Conservation (phyloP, 73 alveolate genomes). For the Loxodes magnus region DNA sequence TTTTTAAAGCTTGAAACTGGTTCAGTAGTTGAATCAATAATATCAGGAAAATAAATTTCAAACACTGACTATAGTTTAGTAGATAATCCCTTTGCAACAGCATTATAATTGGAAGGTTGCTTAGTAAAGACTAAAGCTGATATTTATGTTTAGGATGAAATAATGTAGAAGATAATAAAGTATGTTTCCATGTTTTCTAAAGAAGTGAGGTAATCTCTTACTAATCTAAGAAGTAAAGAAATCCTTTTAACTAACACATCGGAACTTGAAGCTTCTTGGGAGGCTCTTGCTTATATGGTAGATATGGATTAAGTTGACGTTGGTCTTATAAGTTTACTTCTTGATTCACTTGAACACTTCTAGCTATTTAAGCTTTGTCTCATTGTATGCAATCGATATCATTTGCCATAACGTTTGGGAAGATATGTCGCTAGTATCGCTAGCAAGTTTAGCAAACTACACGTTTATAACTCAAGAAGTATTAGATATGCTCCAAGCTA, state of each 20-base stretch:
- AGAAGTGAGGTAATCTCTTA: constrained; percentile 42
- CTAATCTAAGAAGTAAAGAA: constrained; percentile 44
- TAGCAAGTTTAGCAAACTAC: constrained; percentile 51
- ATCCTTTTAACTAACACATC: constrained; percentile 19
- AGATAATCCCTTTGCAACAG: not conserved
- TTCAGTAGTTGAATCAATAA: constrained; percentile 11
- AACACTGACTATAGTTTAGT: not conserved
- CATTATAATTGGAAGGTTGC: not conserved
- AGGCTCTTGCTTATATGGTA: constrained; percentile 38
- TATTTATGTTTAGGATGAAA: constrained; percentile 59
- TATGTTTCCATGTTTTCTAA: constrained; percentile 66
- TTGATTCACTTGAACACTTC: constrained; percentile 70
- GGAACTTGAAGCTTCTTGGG: constrained; percentile 17
- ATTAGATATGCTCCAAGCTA: constrained; percentile 6
- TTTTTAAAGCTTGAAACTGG: constrained; percentile 13
- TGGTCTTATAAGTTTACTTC: constrained; percentile 48
- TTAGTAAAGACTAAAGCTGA: constrained; percentile 47
- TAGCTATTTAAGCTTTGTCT: constrained; percentile 60
- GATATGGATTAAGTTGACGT: constrained; percentile 64
- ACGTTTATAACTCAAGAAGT: too few relatives aligned
- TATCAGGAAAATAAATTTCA: not conserved
- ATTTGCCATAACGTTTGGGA: constrained; percentile 57
- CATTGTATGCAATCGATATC: constrained; percentile 78
- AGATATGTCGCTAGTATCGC: constrained; percentile 59
- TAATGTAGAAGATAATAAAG: constrained; percentile 64